A percentile compares a stretch with the other conserved stretches of the same genome.
phyloP scores from a whole-genome alignment of 345 rosid genomes.

The Mercurialis annua region DNA sequence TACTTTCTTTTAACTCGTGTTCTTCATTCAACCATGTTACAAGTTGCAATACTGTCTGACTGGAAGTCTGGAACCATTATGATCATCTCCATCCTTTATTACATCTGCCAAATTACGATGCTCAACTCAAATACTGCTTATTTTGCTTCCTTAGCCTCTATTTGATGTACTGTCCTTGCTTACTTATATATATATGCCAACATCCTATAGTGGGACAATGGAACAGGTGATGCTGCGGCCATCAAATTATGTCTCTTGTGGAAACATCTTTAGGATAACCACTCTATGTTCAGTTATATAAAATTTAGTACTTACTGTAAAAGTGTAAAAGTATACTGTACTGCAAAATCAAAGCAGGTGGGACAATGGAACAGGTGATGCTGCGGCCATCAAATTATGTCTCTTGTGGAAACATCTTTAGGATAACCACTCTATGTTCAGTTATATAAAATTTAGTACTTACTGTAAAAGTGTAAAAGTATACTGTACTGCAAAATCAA shows the following conservation, averaged over 20 bases:
- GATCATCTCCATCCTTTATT: no score
- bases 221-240: neutral
- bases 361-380: neutral
- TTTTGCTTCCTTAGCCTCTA: no score
- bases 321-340: neutral
- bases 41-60: no score
- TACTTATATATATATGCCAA: no score
- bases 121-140: no score
- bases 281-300: neutral
- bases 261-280: neutral
- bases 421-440: neutral
- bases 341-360: neutral
- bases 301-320: neutral
- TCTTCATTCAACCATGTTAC: no score
- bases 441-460: neutral
- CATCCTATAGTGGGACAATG: no score
- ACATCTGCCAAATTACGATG: no score
- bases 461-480: neutral
- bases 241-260: neutral
- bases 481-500: neutral
- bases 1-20: no score
- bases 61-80: no score
- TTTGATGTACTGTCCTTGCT: no score
- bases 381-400: neutral
- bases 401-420: neutral